Base-by-base conservation (phyloP, 2,329 filamentous ascomycete species). In the Epichloe gansuensis region DNA sequence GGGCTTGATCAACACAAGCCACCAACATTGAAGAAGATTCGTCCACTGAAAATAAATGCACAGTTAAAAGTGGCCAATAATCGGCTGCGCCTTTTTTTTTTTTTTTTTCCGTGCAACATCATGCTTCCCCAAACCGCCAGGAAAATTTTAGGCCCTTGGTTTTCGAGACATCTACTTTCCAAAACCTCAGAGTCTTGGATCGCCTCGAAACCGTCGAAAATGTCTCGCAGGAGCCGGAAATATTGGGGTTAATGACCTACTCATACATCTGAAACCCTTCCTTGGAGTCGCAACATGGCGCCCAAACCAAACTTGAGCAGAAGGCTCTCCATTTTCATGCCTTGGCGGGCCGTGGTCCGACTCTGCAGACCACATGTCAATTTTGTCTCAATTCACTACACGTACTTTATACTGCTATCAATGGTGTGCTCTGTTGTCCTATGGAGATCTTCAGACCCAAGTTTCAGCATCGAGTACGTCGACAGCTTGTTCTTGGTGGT, bases 401-500 rank as follows among this genome's bases (percentile, higher is more conserved):
- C 73, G 49, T 87, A 86, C 66, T 87, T 87, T 62, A 71, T 84
- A 54, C 54, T 67, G 11, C 74, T 75, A 6, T 74, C 71, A 49
- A 61, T 85, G 5, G 34, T 83, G 21, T 72, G 71, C 49, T 81
- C 81, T 13, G 57, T 78, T 53, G 73, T 87, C 49, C 82, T 86
- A 60, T 87, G 76, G 74, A 73, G 70, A 8, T 71, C 74, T 0
- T 79, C 78, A 0, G 71, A 70, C 2, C 76, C 78, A 0, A 61
- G 65, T 17, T 63, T 67, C 50, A 76, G 71, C 55, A 70, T 87
- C 48, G 66, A 68, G 45, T 87, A 82, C 64, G 74, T 74, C 39
- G 82, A 87, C 61, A 74, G 78, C n/a, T 64, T 87, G 15, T 87
- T 87, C 62, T 65, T 87, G 49, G 76, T 77, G 49, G 72, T 82